phyloP scores from a whole-genome alignment of 2,329 filamentous ascomycete species.

The Hypoxylon sp. region DNA sequence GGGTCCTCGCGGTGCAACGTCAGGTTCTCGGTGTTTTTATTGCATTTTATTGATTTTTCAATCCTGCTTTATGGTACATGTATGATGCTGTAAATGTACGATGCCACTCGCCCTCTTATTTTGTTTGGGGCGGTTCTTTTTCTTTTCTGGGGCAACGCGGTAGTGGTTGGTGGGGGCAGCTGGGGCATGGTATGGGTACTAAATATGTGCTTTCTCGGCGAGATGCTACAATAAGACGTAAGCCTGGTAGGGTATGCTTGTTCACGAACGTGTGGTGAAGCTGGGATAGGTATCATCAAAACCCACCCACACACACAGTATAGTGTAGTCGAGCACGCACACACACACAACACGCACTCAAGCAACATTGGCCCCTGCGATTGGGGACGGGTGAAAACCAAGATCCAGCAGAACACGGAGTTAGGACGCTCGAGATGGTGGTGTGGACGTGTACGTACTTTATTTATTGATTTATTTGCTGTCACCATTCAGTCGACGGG shows the following conservation, averaged over 20 bases:
- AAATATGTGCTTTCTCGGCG: conserved; percentile 22
- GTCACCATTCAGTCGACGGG: conserved; percentile 14
- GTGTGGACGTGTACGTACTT: conserved; percentile 17
- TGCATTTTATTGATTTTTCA: conserved; percentile 22
- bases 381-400: conserved; percentile 40
- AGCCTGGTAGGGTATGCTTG: conserved; percentile 20
- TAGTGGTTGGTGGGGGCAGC: conserved; percentile 31
- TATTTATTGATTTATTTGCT: conserved; percentile 17
- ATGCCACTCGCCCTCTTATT: not conserved
- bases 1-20: conserved; percentile 42
- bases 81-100: not conserved
- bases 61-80: not conserved
- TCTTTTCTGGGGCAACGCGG: conserved; percentile 23
- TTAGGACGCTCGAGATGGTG: conserved; percentile 28
- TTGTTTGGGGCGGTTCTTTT: conserved; percentile 13
- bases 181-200: not conserved
- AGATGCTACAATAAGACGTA: conserved; percentile 38
- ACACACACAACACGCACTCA: conserved; percentile 7
- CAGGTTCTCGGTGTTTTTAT: conserved; percentile 14
- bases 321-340: not conserved
- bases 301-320: conserved; percentile 18
- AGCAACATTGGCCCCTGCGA: conserved; percentile 21
- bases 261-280: conserved; percentile 13
- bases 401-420: conserved; percentile 39
- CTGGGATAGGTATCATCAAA: conserved; percentile 26